These are phyloP conservation scores for Solanum pennellii DNA, from an alignment of 257 asterid species.

Conservation along the genomic window DNA sequence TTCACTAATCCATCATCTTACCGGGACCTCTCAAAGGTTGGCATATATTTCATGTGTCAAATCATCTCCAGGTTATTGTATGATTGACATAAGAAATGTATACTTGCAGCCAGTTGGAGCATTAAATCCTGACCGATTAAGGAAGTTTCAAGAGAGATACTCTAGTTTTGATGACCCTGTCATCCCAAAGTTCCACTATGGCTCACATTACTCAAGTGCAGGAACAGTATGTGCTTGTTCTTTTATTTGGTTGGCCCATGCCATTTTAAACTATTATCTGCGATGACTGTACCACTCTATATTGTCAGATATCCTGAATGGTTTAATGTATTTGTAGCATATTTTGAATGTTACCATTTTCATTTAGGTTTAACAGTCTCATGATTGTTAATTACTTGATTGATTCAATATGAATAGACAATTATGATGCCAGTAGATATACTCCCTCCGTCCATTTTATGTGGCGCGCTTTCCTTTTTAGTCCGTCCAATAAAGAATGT, in stretches of 20 bases:
- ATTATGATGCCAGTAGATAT: background rate
- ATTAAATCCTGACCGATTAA: conserved; percentile 66
- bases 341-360: background rate
- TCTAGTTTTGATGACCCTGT: conserved; percentile 89
- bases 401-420: background rate
- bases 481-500: background rate
- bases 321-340: background rate
- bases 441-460: background rate
- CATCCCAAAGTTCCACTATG: conserved; percentile 95
- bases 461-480: background rate
- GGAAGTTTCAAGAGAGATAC: conserved; percentile 91
- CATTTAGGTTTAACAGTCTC: background rate
- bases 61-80: background rate
- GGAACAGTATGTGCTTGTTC: conserved; percentile 64
- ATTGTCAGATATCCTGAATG: background rate
- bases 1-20: conserved; percentile 75
- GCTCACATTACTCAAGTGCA: conserved; percentile 98
- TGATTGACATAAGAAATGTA: conserved; percentile 6
- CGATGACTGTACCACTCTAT: background rate
- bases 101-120: conserved; percentile 93
- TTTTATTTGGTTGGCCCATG: background rate
- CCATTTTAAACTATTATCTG: background rate
- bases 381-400: background rate
- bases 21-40: conserved; percentile 95
- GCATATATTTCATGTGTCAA: conserved; percentile 5